Conservation (phyloP, 495 filamentous ascomycete genomes). For the Cercophora sp. region DNA sequence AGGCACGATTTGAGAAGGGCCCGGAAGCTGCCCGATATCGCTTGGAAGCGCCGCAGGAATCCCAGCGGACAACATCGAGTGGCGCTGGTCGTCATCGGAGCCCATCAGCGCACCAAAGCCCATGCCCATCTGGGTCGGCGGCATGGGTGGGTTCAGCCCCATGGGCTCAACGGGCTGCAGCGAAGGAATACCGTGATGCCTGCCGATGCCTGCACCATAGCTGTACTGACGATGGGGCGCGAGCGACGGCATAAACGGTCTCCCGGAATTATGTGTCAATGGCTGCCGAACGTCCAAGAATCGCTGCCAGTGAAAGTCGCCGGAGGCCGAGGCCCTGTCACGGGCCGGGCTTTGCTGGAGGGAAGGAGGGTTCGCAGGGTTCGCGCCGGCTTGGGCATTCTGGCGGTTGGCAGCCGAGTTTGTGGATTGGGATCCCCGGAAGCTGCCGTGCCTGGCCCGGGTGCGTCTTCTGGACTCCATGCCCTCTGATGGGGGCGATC, state of each 20-base stretch:
- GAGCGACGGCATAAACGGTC: constrained; percentile 15
- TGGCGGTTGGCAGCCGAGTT: not conserved
- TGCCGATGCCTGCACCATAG: not conserved
- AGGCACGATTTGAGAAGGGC: constrained; percentile 2
- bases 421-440: too few relatives aligned
- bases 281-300: too few relatives aligned
- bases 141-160: not conserved
- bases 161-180: constrained; percentile 7
- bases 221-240: not conserved
- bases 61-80: not conserved
- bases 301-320: constrained; percentile 17
- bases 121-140: not conserved
- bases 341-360: constrained; percentile 22
- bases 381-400: constrained; percentile 1
- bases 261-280: too few relatives aligned
- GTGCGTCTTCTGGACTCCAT: constrained; percentile 34
- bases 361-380: constrained; percentile 5
- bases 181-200: not conserved
- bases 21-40: constrained; percentile 6
- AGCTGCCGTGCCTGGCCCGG: constrained; percentile 34
- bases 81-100: not conserved
- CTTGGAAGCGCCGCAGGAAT: not conserved
- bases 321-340: constrained; percentile 24
- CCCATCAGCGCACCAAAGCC: constrained; percentile 2
- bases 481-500: constrained; percentile 35